Conservation (phyloP, 2,329 filamentous ascomycete species). For the Trichoderma brevicompactum region DNA sequence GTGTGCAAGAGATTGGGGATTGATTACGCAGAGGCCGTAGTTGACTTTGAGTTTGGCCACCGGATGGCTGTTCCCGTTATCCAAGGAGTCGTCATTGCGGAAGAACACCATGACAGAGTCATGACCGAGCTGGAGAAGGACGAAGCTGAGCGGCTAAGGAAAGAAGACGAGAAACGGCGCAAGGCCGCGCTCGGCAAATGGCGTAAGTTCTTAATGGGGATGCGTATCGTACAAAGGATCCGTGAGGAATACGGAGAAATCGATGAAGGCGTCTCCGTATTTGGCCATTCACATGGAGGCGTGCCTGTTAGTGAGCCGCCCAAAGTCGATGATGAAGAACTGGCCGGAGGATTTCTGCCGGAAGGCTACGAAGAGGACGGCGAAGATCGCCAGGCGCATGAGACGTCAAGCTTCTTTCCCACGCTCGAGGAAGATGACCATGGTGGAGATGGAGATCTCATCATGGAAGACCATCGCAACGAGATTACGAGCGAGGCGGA, state of each 20-base stretch:
- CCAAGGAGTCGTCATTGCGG: constrained; percentile 84
- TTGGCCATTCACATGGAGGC: constrained; percentile 53
- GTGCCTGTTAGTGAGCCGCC: constrained; percentile 29
- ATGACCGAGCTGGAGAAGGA: constrained; percentile 80
- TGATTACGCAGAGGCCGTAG: constrained; percentile 91
- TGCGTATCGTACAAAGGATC: constrained; percentile 80
- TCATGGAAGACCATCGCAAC: constrained; percentile 40
- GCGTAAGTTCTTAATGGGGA: constrained; percentile 84
- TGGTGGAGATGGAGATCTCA: constrained; percentile 41
- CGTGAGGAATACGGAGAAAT: constrained; percentile 74
- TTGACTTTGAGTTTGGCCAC: constrained; percentile 94
- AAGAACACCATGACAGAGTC: constrained; percentile 74
- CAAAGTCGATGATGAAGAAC: constrained; percentile 51
- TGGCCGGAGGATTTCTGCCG: constrained; percentile 65
- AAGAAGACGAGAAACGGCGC: constrained; percentile 81
- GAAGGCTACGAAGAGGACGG: constrained; percentile 57
- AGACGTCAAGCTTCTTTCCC: constrained; percentile 55
- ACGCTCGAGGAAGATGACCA: constrained; percentile 49
- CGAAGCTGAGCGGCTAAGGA: constrained; percentile 72
- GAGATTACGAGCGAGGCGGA: neutral
- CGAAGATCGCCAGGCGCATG: constrained; percentile 37
- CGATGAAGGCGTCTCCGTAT: constrained; percentile 56
- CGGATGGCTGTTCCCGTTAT: constrained; percentile 93
- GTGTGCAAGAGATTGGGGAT: constrained; percentile 84
- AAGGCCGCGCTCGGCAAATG: constrained; percentile 76